These are phyloP conservation scores for Kwoniella shivajii DNA, from an alignment of 1,284 basidiomycete species.

Conservation along the genomic window DNA sequence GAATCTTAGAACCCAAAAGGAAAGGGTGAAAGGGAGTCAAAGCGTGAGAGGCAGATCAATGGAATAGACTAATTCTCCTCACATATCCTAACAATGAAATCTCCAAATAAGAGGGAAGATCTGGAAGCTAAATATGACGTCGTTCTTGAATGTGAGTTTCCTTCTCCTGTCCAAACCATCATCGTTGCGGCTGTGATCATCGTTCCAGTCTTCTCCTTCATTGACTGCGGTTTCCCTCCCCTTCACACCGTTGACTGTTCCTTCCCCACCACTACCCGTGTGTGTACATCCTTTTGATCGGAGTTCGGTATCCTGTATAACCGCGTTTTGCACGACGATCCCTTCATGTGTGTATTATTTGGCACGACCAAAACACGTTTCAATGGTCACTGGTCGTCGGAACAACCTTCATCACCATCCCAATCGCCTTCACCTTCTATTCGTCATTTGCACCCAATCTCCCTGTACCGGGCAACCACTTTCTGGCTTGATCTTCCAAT, in stretches of 20 bases:
- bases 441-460: too few relatives aligned
- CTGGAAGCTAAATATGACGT: constrained; percentile 43
- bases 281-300: too few relatives aligned
- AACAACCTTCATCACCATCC: neutral
- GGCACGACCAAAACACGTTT: constrained; percentile 3
- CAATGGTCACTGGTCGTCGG: neutral
- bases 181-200: neutral
- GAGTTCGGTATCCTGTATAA: too few relatives aligned
- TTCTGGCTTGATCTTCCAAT: too few relatives aligned
- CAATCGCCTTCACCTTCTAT: neutral
- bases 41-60: too few relatives aligned
- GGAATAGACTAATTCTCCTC: too few relatives aligned
- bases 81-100: constrained; percentile 11
- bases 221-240: neutral
- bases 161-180: neutral
- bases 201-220: neutral
- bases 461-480: too few relatives aligned
- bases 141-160: constrained; percentile 42
- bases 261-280: too few relatives aligned
- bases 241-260: too few relatives aligned
- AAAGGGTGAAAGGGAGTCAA: too few relatives aligned
- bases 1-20: too few relatives aligned
- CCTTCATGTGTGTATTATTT: neutral
- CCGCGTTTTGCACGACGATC: too few relatives aligned
- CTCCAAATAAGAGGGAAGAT: constrained; percentile 26